phyloP scores from a whole-genome alignment of 345 rosid species.

The Mangifera indica region DNA sequence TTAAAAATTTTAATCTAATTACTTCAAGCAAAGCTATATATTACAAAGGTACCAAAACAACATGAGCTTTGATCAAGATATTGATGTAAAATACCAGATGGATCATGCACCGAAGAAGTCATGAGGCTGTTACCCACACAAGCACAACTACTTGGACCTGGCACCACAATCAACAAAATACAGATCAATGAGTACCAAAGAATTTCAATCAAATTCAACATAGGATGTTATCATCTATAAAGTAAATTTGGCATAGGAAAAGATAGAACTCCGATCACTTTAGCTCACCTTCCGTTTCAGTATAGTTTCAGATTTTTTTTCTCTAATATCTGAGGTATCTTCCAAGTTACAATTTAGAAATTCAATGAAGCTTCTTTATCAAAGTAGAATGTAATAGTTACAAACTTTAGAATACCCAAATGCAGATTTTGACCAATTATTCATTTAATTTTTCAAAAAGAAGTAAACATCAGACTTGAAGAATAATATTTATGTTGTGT shows the following conservation, averaged over 20 bases:
- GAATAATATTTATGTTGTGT: no score
- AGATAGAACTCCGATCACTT: background rate
- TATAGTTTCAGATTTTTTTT: background rate
- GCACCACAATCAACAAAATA: slow-evolving; percentile 15
- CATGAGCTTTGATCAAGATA: slow-evolving; percentile 15
- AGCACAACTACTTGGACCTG: slow-evolving; percentile 32
- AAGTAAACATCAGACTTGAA: no score
- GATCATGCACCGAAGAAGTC: slow-evolving; percentile 54
- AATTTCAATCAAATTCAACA: background rate
- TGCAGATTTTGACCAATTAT: no score
- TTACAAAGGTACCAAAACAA: background rate
- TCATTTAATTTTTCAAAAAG: no score
- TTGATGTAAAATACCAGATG: slow-evolving; percentile 44
- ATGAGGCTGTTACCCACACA: slow-evolving; percentile 30
- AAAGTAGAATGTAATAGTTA: no score
- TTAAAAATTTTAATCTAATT: background rate
- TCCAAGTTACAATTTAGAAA: background rate
- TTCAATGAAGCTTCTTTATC: no score
- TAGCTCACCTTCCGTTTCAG: background rate
- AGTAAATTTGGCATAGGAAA: background rate
- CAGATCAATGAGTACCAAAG: slow-evolving; percentile 6
- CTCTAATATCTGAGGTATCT: background rate
- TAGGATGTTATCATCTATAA: background rate
- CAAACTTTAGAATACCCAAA: no score
- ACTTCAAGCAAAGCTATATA: background rate